A percentile compares a stretch with the other conserved stretches of the same genome.
Conservation (phyloP, 2,329 filamentous ascomycete genomes). For the Cladosporium sp. region DNA sequence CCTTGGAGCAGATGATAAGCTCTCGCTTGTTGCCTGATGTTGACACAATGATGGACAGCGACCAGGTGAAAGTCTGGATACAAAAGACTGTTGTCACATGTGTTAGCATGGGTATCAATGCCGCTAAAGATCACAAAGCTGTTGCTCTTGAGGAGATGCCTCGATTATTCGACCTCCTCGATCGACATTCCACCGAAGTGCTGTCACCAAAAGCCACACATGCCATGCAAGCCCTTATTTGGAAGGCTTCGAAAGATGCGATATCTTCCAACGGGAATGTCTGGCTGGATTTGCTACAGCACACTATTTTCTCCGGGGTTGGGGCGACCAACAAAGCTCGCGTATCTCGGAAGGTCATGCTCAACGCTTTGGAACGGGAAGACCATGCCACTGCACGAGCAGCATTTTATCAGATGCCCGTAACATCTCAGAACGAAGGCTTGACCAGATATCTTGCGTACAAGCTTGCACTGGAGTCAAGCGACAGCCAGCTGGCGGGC, state of each 20-base stretch:
- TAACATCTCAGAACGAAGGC: constrained; percentile 21
- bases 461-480: constrained; percentile 23
- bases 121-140: neutral
- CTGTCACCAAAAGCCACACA: constrained; percentile 59
- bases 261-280: constrained; percentile 2
- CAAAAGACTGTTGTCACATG: constrained; percentile 65
- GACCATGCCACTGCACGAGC: constrained; percentile 52
- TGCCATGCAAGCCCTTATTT: constrained; percentile 68
- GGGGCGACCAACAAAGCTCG: constrained; percentile 64
- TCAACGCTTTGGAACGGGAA: constrained; percentile 60
- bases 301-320: constrained; percentile 60
- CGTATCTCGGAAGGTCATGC: constrained; percentile 62
- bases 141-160: neutral
- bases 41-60: constrained; percentile 21
- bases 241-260: constrained; percentile 52
- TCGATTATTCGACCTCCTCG: constrained; percentile 39
- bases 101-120: constrained; percentile 13
- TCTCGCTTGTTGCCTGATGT: constrained; percentile 48
- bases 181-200: constrained; percentile 40
- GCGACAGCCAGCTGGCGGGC: constrained; percentile 44
- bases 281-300: constrained; percentile 69
- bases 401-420: constrained; percentile 55
- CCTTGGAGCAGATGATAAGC: constrained; percentile 61
- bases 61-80: constrained; percentile 49
- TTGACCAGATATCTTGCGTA: constrained; percentile 26